A percentile compares a stretch with the other conserved stretches of the same genome.
These are phyloP conservation scores for Talaromyces sp. DNA, from an alignment of 2,329 filamentous ascomycete genomes.

Conservation along the genomic window DNA sequence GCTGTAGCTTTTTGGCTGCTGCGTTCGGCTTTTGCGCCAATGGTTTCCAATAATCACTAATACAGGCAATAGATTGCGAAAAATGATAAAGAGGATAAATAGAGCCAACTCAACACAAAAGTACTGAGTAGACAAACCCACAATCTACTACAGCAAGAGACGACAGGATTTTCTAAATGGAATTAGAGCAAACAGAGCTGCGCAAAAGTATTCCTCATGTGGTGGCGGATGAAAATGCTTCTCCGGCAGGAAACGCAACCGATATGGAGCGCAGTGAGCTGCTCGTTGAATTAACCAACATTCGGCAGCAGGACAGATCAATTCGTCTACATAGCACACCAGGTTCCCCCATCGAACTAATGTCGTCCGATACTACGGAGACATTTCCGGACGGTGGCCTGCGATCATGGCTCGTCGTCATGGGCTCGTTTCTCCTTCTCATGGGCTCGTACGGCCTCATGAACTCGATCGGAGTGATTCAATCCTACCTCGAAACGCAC, in stretches of 20 bases:
- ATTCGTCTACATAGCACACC: not conserved
- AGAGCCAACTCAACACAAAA: not conserved
- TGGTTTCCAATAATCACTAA: not conserved
- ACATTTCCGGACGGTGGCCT: constrained; percentile 31
- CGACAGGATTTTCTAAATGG: not conserved
- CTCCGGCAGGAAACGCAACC: not conserved
- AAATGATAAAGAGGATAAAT: not conserved
- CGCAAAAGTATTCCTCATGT: not conserved
- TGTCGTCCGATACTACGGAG: not conserved
- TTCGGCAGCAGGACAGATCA: not conserved
- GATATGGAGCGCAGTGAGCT: not conserved
- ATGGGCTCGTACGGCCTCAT: constrained; percentile 45
- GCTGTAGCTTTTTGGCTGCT: not conserved
- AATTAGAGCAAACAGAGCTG: not conserved
- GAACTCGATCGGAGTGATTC: constrained; percentile 47
- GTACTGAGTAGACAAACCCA: not conserved
- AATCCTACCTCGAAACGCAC: constrained; percentile 43
- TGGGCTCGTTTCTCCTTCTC: constrained; percentile 34
- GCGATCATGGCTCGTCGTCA: constrained; percentile 32
- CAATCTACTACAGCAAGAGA: not conserved
- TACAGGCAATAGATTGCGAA: not conserved
- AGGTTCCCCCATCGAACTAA: not conserved
- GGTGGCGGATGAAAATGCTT: not conserved
- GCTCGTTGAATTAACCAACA: not conserved
- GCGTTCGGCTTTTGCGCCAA: not conserved